These are phyloP conservation scores for Microdochium paspali DNA, from an alignment of 2,329 filamentous ascomycete species.

Conservation along the genomic window DNA sequence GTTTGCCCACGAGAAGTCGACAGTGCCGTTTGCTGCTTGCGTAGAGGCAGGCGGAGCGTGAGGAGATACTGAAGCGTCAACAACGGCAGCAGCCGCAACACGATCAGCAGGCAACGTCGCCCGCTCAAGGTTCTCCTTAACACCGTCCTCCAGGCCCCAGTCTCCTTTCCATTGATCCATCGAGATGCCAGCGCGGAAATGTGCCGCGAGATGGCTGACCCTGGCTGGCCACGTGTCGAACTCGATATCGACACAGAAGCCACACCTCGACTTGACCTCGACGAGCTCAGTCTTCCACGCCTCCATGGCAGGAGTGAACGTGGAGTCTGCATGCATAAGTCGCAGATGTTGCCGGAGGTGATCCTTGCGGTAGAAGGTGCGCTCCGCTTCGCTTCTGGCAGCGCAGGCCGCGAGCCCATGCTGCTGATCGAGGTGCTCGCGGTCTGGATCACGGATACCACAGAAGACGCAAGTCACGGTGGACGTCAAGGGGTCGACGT, in stretches of 20 bases:
- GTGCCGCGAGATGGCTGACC: constrained; percentile 28
- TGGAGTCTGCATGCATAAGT: constrained; percentile 30
- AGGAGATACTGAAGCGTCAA: not conserved
- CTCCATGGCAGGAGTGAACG: constrained; percentile 31
- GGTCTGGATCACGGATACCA: constrained; percentile 17
- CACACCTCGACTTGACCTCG: constrained; percentile 27
- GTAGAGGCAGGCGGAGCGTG: not conserved
- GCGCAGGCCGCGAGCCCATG: constrained; percentile 36
- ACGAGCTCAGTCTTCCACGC: constrained; percentile 24
- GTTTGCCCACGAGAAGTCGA: not conserved
- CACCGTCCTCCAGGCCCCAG: constrained; percentile 27
- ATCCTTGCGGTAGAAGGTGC: constrained; percentile 32
- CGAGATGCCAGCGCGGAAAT: constrained; percentile 28
- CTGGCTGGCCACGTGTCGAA: constrained; percentile 27
- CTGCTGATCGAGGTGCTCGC: constrained; percentile 19
- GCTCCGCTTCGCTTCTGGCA: constrained; percentile 34
- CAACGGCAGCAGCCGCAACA: not conserved
- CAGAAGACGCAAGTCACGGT: constrained; percentile 28
- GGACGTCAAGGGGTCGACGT: constrained; percentile 31
- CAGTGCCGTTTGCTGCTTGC: no score
- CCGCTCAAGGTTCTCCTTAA: constrained; percentile 5
- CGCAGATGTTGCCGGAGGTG: constrained; percentile 32
- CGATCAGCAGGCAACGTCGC: not conserved
- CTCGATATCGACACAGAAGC: constrained; percentile 26
- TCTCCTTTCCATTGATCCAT: constrained; percentile 35